Conservation (phyloP, 257 asterid genomes). For the Coffea canephora region DNA sequence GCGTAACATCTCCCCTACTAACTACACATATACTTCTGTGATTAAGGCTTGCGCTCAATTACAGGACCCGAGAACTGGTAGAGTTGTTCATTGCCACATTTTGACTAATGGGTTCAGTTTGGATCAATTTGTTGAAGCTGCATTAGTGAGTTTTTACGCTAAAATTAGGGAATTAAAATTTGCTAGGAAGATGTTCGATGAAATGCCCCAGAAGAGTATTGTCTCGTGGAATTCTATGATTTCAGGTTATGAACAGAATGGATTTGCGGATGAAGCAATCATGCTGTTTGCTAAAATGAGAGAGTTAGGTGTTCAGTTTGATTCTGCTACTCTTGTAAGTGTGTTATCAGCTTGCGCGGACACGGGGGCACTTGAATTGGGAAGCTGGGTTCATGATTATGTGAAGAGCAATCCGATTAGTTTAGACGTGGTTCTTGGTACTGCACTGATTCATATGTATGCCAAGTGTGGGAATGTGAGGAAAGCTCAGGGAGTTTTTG, state of each 20-base stretch:
- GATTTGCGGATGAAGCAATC: conserved; percentile 29
- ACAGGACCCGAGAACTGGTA: conserved; percentile 9
- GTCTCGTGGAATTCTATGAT: conserved; percentile 18
- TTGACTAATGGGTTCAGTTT: conserved; percentile 15
- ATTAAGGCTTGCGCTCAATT: conserved; percentile 27
- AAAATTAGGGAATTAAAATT: conserved; percentile 13
- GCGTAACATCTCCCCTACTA: conserved; percentile 26
- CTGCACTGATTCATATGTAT: conserved; percentile 8
- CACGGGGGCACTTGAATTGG: conserved; percentile 26
- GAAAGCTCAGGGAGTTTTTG: conserved; percentile 26
- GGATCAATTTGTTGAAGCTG: conserved; percentile 26
- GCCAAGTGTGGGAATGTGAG: conserved; percentile 9
- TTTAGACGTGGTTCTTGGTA: conserved; percentile 26
- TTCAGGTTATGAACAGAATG: conserved; percentile 33
- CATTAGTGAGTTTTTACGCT: conserved; percentile 24
- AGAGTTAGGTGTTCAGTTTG: conserved; percentile 20
- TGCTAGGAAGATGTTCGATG: conserved; percentile 30
- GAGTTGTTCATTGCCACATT: conserved; percentile 28
- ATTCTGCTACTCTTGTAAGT: conserved; percentile 25
- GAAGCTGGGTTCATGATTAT: conserved; percentile 26
- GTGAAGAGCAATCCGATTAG: conserved; percentile 10
- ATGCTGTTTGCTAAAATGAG: conserved; percentile 27
- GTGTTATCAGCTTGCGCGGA: conserved; percentile 38
- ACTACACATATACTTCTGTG: conserved; percentile 26
- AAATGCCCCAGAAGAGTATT: conserved; percentile 20